Evolutionary conservation across 108 stramenopile genomes (phyloP).

Genomic region (Nitzschia inconspicua): DNA sequence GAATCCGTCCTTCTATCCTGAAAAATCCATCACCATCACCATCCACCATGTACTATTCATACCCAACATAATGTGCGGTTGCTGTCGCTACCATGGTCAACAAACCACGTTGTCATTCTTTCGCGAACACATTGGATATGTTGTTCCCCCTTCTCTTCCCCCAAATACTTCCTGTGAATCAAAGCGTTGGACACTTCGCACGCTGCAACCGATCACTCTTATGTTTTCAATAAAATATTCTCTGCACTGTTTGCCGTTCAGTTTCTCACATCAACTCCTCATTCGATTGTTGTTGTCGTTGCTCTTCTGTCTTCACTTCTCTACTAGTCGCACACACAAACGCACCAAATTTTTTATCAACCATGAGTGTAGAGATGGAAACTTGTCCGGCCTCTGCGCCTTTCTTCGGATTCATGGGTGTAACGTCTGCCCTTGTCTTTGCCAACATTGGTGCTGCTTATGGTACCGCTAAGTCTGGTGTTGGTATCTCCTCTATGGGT

Average conservation of each 20-base stretch:
- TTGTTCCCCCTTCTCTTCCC: too few species aligned
- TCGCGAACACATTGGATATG: too few species aligned
- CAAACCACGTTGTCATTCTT: too few species aligned
- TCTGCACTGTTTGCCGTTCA: not conserved
- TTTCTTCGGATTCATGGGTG: slow-evolving; percentile 91
- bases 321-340: not conserved
- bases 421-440: slow-evolving; percentile 80
- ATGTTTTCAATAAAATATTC: too few species aligned
- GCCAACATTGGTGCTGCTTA: slow-evolving; percentile 98
- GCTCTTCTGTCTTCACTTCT: not conserved
- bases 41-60: too few species aligned
- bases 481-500: slow-evolving; percentile 98
- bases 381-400: slow-evolving; percentile 81
- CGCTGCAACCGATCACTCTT: too few species aligned
- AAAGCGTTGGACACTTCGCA: too few species aligned
- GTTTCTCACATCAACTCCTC: not conserved
- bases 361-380: slow-evolving; percentile 87
- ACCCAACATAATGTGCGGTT: too few species aligned
- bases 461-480: slow-evolving; percentile 98
- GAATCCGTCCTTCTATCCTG: too few species aligned
- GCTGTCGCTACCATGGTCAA: too few species aligned
- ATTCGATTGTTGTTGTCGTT: not conserved
- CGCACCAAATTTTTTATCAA: slow-evolving; percentile 15
- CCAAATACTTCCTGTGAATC: too few species aligned
- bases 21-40: too few species aligned